Evolutionary conservation across 176 grass and related monocot genomes (phyloP), one percentile per base, ranked within the genome.

Genomic region (Areca catechu): DNA sequence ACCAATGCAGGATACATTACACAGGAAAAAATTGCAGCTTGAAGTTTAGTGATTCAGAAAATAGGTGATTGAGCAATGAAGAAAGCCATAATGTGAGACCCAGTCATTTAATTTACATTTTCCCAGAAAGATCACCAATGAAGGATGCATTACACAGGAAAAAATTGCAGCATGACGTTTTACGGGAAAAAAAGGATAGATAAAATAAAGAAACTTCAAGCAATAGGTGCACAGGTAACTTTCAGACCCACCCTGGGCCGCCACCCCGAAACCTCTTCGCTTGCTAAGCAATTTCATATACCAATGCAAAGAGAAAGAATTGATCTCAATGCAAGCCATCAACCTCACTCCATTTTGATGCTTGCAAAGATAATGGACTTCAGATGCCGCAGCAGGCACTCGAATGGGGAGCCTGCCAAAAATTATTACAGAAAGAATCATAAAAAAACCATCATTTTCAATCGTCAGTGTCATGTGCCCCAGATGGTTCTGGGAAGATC

Each of bases 401-500:
- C 50, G 4, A 67, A 55, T 67, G 2, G 19, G 19, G 19, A 43
- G 27, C 51, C 51, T 12, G 7, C 65, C 65, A 21, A 28, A 17
- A 51, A 22, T 71, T 52, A 61, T 61, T 72, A 23, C 14, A 15
- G 16, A 64, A 74, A 86, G 61, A 77, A 76, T 62, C 50, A 65
- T 34, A 74, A 19, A 25, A 34, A 74, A 22, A 4, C 7, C 54
- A 53, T 4, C 16, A 3, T 48, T n/a, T n/a, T 74, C 63, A 90
- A 87, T 96, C 91, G 56, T 87, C 86, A 0, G 76, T 79, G 53
- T 90, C 91, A 74, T 74, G 86, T 49, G 72, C 70, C 9, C 72
- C 91, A 1, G 86, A 85, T 19, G 93, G 93, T 43, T 92, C 93
- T 0, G 93, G 93, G 54, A 88, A 81, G 50, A 98, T 88, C 62